Percentiles rank a stretch among this genome's conserved stretches.
Evolutionary conservation across 768 basidiomycete species (phyloP).

Genomic region (Asterophora parasitica): DNA sequence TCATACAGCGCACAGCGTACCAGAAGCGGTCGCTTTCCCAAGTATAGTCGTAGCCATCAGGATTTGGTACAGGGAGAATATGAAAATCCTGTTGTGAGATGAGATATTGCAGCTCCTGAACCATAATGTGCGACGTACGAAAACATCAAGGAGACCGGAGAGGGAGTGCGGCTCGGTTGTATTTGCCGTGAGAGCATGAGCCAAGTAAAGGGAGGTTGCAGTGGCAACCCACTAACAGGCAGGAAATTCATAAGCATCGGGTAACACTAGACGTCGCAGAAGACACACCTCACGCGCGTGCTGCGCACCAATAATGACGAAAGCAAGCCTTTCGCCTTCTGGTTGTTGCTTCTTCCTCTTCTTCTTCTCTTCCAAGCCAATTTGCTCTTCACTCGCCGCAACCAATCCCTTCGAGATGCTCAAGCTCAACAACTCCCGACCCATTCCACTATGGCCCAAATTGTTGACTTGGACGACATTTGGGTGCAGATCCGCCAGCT

Average conservation of each 20-base stretch:
- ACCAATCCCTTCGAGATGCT: constrained; percentile 36
- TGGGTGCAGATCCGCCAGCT: constrained; percentile 43
- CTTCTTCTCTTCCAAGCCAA: constrained; percentile 13
- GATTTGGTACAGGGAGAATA: constrained; percentile 63
- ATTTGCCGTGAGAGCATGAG: constrained; percentile 62
- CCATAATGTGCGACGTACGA: constrained; percentile 31
- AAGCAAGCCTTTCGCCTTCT: constrained; percentile 38
- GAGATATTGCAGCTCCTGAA: not conserved
- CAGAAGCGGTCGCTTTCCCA: constrained; percentile 69
- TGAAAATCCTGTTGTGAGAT: constrained; percentile 47
- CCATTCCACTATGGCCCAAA: constrained; percentile 56
- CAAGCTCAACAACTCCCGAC: constrained; percentile 52
- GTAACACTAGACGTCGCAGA: constrained; percentile 7
- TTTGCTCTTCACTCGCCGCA: constrained; percentile 8
- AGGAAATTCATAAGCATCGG: not conserved
- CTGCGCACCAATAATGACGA: constrained; percentile 69
- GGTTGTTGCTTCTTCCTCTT: constrained; percentile 12
- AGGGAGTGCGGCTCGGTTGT: constrained; percentile 42
- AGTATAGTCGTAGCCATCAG: constrained; percentile 72
- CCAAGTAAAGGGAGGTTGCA: constrained; percentile 64
- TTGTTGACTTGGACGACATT: constrained; percentile 39
- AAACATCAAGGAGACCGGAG: constrained; percentile 44
- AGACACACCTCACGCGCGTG: constrained; percentile 66
- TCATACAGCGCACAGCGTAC: constrained; percentile 21
- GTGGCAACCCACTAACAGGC: constrained; percentile 71